phyloP scores from a whole-genome alignment of 257 asterid species.

The Solanum virginianum region DNA sequence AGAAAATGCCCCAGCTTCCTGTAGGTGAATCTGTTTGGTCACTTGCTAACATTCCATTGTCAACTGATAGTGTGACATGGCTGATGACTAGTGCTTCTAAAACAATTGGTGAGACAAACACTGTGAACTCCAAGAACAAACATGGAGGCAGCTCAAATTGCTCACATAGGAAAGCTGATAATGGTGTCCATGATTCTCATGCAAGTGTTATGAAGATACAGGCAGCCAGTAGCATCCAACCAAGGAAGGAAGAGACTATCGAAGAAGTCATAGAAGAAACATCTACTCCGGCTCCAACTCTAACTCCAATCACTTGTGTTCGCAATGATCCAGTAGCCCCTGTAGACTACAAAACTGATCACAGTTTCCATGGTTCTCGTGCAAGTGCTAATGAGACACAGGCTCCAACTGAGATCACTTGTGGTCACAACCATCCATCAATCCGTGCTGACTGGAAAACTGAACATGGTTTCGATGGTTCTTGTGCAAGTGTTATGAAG shows the following conservation, averaged over 20 bases:
- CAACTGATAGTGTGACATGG: conserved; percentile 14
- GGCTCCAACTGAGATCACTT: conserved; percentile 12
- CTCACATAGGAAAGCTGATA: conserved; percentile 81
- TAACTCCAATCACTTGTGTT: conserved; percentile 7
- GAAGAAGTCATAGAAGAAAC: conserved; percentile 8
- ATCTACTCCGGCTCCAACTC: conserved; percentile 6
- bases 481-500: conserved; percentile 2
- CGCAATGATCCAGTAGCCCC: background rate
- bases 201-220: conserved; percentile 9
- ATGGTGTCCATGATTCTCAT: conserved; percentile 25
- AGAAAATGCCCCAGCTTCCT: conserved; percentile 67
- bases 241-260: conserved; percentile 1
- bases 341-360: conserved; percentile 28
- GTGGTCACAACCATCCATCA: background rate
- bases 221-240: conserved; percentile 8
- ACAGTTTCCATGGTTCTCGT: conserved; percentile 26
- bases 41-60: conserved; percentile 19
- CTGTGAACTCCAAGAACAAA: conserved; percentile 10
- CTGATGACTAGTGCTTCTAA: conserved; percentile 1
- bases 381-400: conserved; percentile 8
- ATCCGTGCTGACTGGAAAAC: background rate
- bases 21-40: conserved; percentile 60
- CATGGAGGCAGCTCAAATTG: conserved; percentile 31
- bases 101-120: conserved; percentile 19
- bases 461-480: conserved; percentile 45